Base-by-base conservation (phyloP, 805 yeast genomes). In the Huiozyma naganishii region DNA sequence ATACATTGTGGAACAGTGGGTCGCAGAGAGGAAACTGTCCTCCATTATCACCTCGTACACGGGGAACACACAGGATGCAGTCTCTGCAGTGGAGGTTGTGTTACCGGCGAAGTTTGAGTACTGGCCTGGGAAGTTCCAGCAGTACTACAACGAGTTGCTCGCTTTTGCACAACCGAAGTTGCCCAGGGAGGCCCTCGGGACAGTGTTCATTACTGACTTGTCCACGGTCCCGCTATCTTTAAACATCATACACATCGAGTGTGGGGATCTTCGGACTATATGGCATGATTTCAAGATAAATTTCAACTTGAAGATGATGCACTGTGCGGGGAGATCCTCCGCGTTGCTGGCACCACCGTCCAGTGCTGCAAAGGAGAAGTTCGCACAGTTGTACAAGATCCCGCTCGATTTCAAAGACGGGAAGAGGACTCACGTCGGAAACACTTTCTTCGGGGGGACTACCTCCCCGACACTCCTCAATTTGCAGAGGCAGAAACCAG, bases 1-100 rank as follows among this genome's bases (percentile, higher is more conserved):
- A 10, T 92, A 92, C 58, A 68, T 92, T 32, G 95, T 90, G 9
- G 97, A 92, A 60, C 97, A 90, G 60, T 92, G 98, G 98, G 80
- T 84, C 2, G 70, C 82, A 29, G 80, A 79, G 47, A 69, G 98
- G 36, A 70, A 74, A 39, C 65, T 77, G n/a, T 79, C 85, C 29
- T 72, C 83, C 1, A 71, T 83, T 5, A 80, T 90, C n/a, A 77
- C 92, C 1, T 77, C 90, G 0, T 92, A 74, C 59, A 92, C 98
- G 0, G 98, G 98, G 3, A 84, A 87, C 56, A 57, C 75, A 6
- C 69, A 69, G 12, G 84, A 87, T 51, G 64, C 65, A 23, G 73
- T 88, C 0, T 62, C 68, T 17, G 95, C 80, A 1, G 75, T 74
- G 32, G 72, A 79, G 46, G 73, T 84, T 12, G 66, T 73, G 71